phyloP scores from a whole-genome alignment of 208 protist genomes.

The Trypanosoma scelopori region DNA sequence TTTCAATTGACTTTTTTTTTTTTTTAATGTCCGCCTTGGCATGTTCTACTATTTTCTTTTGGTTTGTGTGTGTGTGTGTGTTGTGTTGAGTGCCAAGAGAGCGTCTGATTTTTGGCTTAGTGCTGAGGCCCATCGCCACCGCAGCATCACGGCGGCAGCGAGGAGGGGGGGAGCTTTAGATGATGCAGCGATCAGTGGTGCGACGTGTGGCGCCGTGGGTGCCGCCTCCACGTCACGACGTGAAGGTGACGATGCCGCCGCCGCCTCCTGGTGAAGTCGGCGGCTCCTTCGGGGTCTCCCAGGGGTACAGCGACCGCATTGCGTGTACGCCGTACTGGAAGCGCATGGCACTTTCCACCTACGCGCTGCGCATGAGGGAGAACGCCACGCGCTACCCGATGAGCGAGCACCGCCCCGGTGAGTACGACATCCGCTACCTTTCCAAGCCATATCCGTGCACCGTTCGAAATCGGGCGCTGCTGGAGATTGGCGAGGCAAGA shows the following conservation, averaged over 20 bases:
- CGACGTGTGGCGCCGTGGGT: conserved; percentile 75
- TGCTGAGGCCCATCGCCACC: too few relatives aligned
- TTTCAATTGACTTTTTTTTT: not conserved
- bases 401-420: conserved; percentile 57
- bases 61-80: too few relatives aligned
- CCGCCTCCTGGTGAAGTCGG: conserved; percentile 85
- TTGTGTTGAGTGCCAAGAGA: too few relatives aligned
- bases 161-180: not conserved
- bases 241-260: conserved; percentile 84
- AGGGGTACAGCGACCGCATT: conserved; percentile 84
- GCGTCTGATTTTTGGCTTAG: too few relatives aligned
- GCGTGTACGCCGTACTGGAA: conserved; percentile 86
- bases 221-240: conserved; percentile 74
- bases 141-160: too few relatives aligned
- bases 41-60: too few relatives aligned
- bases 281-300: conserved; percentile 77
- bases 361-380: conserved; percentile 77
- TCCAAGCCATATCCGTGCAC: conserved; percentile 73
- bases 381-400: conserved; percentile 87
- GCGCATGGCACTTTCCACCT: conserved; percentile 86
- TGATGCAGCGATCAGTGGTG: conserved; percentile 26
- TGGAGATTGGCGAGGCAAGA: conserved; percentile 83
- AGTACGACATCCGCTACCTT: conserved; percentile 90
- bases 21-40: not conserved
- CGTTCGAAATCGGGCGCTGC: conserved; percentile 65